These are phyloP conservation scores for Exophiala spinifera DNA, from an alignment of 2,329 filamentous ascomycete species.

Conservation along the genomic window DNA sequence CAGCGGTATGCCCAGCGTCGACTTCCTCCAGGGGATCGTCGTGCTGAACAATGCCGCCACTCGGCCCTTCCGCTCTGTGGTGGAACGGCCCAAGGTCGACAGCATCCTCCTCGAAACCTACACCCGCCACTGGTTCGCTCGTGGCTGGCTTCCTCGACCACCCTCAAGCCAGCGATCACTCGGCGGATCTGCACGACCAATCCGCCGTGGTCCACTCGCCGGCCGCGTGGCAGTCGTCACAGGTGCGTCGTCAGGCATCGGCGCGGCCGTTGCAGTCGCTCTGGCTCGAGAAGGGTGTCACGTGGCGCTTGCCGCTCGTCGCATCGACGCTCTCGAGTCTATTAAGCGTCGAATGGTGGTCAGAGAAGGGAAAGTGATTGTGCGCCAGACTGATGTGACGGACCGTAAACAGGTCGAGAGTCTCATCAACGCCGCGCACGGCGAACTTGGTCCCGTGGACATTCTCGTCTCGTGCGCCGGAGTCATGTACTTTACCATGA, in stretches of 20 bases:
- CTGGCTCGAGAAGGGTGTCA: slow-evolving; percentile 44
- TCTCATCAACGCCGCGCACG: slow-evolving; percentile 58
- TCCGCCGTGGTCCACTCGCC: slow-evolving; percentile 52
- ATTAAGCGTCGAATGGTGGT: slow-evolving; percentile 60
- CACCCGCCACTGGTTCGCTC: slow-evolving; percentile 73
- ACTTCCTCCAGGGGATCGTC: slow-evolving; percentile 67
- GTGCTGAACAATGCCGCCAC: slow-evolving; percentile 71
- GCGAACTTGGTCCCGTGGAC: slow-evolving; percentile 68
- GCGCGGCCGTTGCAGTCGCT: slow-evolving; percentile 34
- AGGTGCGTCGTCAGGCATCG: slow-evolving; percentile 38
- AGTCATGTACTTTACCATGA: slow-evolving; percentile 88
- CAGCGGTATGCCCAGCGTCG: slow-evolving; percentile 73
- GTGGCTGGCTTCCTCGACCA: slow-evolving; percentile 69
- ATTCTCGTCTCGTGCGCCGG: slow-evolving; percentile 77
- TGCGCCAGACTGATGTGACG: slow-evolving; percentile 70
- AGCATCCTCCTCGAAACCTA: slow-evolving; percentile 70
- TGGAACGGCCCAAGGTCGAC: slow-evolving; percentile 68
- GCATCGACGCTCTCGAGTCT: slow-evolving; percentile 64
- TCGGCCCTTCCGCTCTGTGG: slow-evolving; percentile 54
- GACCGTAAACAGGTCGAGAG: slow-evolving; percentile 62
- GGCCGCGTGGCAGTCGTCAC: slow-evolving; percentile 39
- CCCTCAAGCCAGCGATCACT: slow-evolving; percentile 53
- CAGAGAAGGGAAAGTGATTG: slow-evolving; percentile 63
- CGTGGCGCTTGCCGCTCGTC: slow-evolving; percentile 53
- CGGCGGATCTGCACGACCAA: slow-evolving; percentile 44